A percentile compares a stretch with the other conserved stretches of the same genome.
Evolutionary conservation across 495 filamentous ascomycete species (phyloP).

Genomic region (Bombardia bombarda): DNA sequence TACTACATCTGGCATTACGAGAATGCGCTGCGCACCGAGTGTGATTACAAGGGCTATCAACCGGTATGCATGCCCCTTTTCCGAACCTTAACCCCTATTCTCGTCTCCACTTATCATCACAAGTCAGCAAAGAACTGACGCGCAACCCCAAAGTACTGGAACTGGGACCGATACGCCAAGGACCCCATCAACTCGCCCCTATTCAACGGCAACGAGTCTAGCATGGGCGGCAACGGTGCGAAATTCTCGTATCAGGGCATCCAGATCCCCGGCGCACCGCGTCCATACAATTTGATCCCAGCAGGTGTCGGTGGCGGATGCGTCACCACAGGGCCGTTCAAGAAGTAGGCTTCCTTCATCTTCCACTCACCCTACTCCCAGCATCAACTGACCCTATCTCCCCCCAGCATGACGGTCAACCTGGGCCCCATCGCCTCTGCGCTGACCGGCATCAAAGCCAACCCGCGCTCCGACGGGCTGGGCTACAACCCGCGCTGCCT

Average conservation of each 20-base stretch:
- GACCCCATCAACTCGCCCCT: conserved; percentile 17
- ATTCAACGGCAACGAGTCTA: conserved; percentile 23
- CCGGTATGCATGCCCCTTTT: no score
- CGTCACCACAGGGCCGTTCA: conserved; percentile 53
- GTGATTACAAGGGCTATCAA: conserved; percentile 52
- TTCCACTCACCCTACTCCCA: background rate
- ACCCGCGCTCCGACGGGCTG: conserved; percentile 28
- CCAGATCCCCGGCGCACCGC: conserved; percentile 16
- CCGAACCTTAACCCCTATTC: no score
- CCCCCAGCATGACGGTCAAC: conserved; percentile 18
- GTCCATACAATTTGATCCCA: conserved; percentile 22
- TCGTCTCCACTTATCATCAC: no score
- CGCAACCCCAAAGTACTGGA: conserved; percentile 13
- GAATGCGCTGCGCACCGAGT: conserved; percentile 56
- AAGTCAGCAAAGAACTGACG: background rate
- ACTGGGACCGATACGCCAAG: conserved; percentile 20
- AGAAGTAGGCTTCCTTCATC: conserved; percentile 13
- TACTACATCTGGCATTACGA: conserved; percentile 60
- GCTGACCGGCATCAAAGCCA: conserved; percentile 35
- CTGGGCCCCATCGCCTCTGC: conserved; percentile 17
- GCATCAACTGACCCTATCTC: background rate
- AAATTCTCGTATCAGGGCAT: conserved; percentile 22
- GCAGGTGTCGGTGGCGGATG: conserved; percentile 56
- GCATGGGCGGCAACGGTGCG: conserved; percentile 19
- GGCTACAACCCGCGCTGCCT: conserved; percentile 57